phyloP scores from a whole-genome alignment of 2,329 filamentous ascomycete species.

The Escovopsis sp. region DNA sequence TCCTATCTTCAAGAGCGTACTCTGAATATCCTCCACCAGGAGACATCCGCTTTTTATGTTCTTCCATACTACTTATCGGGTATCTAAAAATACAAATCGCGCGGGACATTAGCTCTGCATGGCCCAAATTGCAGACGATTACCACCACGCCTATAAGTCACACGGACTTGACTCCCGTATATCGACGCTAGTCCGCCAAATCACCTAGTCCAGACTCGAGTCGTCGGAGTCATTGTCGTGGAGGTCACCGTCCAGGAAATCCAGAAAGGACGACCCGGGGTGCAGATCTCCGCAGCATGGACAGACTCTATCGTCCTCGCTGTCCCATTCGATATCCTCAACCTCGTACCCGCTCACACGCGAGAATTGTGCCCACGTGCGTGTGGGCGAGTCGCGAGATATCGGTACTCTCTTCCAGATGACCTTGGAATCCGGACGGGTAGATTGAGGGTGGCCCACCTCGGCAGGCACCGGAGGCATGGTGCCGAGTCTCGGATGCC shows the following conservation, averaged over 20 bases:
- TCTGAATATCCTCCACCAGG: no score
- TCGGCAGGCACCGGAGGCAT: constrained; percentile 28
- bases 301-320: constrained; percentile 22
- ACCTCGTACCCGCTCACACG: constrained; percentile 24
- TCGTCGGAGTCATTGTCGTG: constrained; percentile 6
- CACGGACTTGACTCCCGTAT: constrained; percentile 2
- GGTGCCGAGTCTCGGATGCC: constrained; percentile 14
- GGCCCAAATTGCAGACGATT: constrained; percentile 1
- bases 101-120: neutral
- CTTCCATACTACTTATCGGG: neutral
- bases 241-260: constrained; percentile 15
- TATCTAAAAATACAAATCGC: constrained; percentile 7
- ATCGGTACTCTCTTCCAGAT: constrained; percentile 37
- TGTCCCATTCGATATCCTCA: constrained; percentile 18
- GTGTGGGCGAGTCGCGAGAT: constrained; percentile 23
- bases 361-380: constrained; percentile 35
- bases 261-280: constrained; percentile 20
- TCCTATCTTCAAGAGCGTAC: no score
- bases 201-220: constrained; percentile 11
- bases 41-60: no score
- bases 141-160: neutral
- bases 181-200: neutral
- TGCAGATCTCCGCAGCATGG: constrained; percentile 27
- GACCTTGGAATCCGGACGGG: constrained; percentile 26
- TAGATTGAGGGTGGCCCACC: constrained; percentile 28